Evolutionary conservation across 768 basidiomycete species (phyloP), one percentile per base, ranked within the genome.

Genomic region (Mycena indigotica): DNA sequence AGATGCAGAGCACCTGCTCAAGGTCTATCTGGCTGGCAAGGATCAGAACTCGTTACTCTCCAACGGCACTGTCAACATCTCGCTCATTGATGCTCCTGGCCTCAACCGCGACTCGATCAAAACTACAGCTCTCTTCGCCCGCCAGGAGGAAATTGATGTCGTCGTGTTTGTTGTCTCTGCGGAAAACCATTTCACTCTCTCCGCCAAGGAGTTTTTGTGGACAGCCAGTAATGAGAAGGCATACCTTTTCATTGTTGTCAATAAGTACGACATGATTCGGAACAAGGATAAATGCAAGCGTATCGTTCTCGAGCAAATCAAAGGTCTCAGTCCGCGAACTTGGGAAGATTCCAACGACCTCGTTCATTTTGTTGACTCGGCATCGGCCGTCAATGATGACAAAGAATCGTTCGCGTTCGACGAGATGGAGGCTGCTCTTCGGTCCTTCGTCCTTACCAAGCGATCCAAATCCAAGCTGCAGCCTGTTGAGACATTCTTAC

Each of bases 111-210:
- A 99, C 73, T 92, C 87, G 58, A 67, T 95, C 68, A 90, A 96
- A 76, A 99, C 97, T 1, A 99, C 96, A 3, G 92, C 93, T 5
- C 78, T 97, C 50, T 98, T 99, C 65, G 85, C 95, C 29, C 91
- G 94, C 17, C 97, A 98, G 72, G 91, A 95, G 68, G 95, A 98
- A 74, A 98, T 99, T 44, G 97, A 99, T 70, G 96, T 99, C 23
- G 85, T 99, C 56, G 96, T 99, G 55, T 99, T 98, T 71, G 95
- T 98, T 64, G 95, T 97, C 50, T 94, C 92, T 0, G 94, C 97
- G 3, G 95, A 97, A 77, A 98, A 99, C 73, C 96, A 98, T 78
- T 96, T 99, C 72, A 99, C 97, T 0, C 82, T 95, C 19, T 96
- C 94, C 3, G 90, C 94, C 15, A 92, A 89, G 70, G 95, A 98